phyloP scores from a whole-genome alignment of 768 basidiomycete genomes.

The Naganishia kalamii region DNA sequence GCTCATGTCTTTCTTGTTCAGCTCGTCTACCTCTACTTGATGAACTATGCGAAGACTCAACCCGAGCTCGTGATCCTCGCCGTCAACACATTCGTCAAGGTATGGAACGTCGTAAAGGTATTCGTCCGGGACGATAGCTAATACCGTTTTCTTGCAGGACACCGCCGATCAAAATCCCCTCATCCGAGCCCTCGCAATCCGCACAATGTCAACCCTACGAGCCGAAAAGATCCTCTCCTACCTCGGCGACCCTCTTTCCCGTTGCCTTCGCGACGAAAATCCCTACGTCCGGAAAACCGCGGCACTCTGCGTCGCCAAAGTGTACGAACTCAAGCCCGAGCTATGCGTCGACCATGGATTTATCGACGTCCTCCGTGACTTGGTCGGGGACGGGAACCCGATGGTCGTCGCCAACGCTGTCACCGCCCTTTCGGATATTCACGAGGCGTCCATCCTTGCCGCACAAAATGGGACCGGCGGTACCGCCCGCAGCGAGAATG shows the following conservation, averaged over 20 bases:
- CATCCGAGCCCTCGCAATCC: slow-evolving; percentile 88
- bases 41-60: slow-evolving; percentile 99
- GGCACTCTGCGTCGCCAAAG: slow-evolving; percentile 90
- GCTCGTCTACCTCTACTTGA: slow-evolving; percentile 96
- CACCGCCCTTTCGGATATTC: slow-evolving; percentile 85
- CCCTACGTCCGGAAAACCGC: slow-evolving; percentile 98
- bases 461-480: slow-evolving; percentile 46
- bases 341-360: slow-evolving; percentile 93
- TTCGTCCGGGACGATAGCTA: neutral
- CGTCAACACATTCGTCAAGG: slow-evolving; percentile 91
- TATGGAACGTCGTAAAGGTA: slow-evolving; percentile 27
- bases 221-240: slow-evolving; percentile 99
- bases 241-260: slow-evolving; percentile 87
- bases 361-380: slow-evolving; percentile 75
- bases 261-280: slow-evolving; percentile 87
- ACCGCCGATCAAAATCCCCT: slow-evolving; percentile 94
- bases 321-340: slow-evolving; percentile 94
- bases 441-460: slow-evolving; percentile 49
- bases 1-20: neutral
- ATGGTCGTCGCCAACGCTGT: slow-evolving; percentile 99
- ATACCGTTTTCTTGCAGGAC: slow-evolving; percentile 54
- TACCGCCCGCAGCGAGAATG: slow-evolving; percentile 24
- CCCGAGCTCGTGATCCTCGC: slow-evolving; percentile 98
- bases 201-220: slow-evolving; percentile 94
- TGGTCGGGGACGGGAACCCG: slow-evolving; percentile 92